phyloP scores from a whole-genome alignment of 257 asterid genomes.

The Petunia axillaris region DNA sequence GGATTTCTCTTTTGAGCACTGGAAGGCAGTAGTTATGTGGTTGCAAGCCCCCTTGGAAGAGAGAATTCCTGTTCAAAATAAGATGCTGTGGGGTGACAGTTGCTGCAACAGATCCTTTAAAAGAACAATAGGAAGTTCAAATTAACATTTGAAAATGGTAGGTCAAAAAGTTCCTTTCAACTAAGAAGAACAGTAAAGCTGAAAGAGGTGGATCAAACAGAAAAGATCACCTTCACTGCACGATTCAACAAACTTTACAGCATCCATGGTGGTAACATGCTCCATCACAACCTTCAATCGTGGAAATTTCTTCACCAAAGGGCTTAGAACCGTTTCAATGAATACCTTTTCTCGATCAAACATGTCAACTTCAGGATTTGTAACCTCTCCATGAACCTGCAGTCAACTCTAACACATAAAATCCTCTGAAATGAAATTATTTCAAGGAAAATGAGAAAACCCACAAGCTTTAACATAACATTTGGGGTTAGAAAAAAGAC shows the following conservation, averaged over 20 bases:
- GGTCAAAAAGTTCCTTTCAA: not conserved
- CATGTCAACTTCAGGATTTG: conserved; percentile 75
- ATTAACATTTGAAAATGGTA: conserved; percentile 15
- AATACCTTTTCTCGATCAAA: conserved; percentile 95
- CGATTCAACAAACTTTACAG: conserved; percentile 80
- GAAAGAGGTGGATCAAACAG: not conserved
- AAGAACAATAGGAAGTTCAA: conserved; percentile 23
- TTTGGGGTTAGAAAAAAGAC: not conserved
- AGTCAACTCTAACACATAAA: conserved; percentile 16
- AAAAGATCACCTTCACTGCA: conserved; percentile 60
- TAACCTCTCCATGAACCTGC: conserved; percentile 98
- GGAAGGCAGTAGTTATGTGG: conserved; percentile 97
- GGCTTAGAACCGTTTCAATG: conserved; percentile 71
- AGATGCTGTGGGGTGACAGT: conserved; percentile 98
- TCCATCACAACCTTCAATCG: conserved; percentile 90
- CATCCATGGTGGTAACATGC: conserved; percentile 91
- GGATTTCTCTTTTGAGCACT: conserved; percentile 86
- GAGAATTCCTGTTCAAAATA: conserved; percentile 84
- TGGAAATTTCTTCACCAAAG: conserved; percentile 73
- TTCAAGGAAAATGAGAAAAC: conserved; percentile 16
- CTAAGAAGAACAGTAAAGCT: not conserved
- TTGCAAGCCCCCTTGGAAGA: conserved; percentile 90
- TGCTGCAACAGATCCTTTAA: conserved; percentile 84
- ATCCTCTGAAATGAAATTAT: not conserved
- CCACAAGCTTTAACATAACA: not conserved